phyloP scores from a whole-genome alignment of 306 rosid species.

The Lathyrus tuberosus region DNA sequence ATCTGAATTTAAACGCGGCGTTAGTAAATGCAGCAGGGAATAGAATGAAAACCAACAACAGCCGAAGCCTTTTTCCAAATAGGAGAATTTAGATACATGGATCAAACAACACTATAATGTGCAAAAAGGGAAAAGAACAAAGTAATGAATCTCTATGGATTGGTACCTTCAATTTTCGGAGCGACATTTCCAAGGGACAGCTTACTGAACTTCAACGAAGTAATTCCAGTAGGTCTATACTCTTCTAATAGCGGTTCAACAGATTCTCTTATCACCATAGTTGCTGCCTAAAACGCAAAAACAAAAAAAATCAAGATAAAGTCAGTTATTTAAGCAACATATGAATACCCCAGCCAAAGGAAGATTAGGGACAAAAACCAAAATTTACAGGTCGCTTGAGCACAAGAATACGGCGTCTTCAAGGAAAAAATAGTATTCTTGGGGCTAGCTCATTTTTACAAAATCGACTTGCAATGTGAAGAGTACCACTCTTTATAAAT shows the following conservation, averaged over 20 bases:
- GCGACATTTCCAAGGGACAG: conserved; percentile 89
- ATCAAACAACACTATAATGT: background rate
- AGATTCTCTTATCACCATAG: conserved; percentile 76
- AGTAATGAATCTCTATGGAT: conserved; percentile 13
- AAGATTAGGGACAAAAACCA: conserved; percentile 27
- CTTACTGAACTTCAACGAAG: conserved; percentile 87
- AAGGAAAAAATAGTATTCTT: background rate
- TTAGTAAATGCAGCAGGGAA: conserved; percentile 12
- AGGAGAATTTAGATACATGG: background rate
- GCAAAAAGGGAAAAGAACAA: background rate
- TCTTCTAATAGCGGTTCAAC: conserved; percentile 94
- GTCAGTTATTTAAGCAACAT: conserved; percentile 28
- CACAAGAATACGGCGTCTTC: background rate
- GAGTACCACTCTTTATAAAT: too few species aligned
- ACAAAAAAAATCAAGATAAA: conserved; percentile 28
- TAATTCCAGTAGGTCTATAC: conserved; percentile 87
- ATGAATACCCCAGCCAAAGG: conserved; percentile 1
- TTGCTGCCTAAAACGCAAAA: conserved; percentile 73
- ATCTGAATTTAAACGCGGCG: conserved; percentile 17
- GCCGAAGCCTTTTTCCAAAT: conserved; percentile 3
- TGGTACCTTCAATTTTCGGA: conserved; percentile 90
- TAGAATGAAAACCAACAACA: background rate
- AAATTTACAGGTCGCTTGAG: conserved; percentile 22
- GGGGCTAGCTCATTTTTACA: background rate
- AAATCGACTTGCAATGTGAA: background rate